Evolutionary conservation across 768 basidiomycete species (phyloP), one percentile per base, ranked within the genome.

Genomic region (Termitomyces sp.): DNA sequence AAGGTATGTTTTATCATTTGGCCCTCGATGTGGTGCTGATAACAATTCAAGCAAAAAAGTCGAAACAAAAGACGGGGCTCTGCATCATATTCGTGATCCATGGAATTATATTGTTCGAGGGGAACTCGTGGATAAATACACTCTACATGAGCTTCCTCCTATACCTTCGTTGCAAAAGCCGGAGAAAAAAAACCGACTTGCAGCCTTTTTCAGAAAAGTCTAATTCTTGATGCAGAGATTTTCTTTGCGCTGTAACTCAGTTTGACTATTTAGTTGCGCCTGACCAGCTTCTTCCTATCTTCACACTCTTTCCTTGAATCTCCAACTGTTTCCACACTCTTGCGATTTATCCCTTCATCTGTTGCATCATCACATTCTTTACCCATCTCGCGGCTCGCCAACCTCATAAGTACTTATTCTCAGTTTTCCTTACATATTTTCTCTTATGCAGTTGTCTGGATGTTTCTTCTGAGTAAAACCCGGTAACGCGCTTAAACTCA

Each of bases 41-140:
- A 5, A 7, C 16, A 12, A 14, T 44, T 52, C 5, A 33, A 65
- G 64, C 49, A 45, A 58, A 24, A 26, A 36, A 3, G 47, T 64
- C 5, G 62, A 64, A 47, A 14, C 49, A 2, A 65, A 55, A 56
- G 64, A 63, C 24, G 34, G 26, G 20, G 53, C 24, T 18, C 43
- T 63, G 27, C 46, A 49, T 20, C 46, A 39, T n/a, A 24, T 60
- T 22, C 43, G 10, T 18, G 62, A 63, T 3, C 62, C 62, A 20
- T 60, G 62, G 58, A 51, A 50, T 12, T 57, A 46, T 51, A 51
- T 55, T 27, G 40, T 62, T 5, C 33, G 30, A 3, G 60, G 56
- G 6, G 34, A 40, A 18, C 47, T 58, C 10, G 30, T 22, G 26
- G 56, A 37, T 20, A 36, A 58, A 24, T 58, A 39, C 24, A 61